Conservation (phyloP, 768 basidiomycete genomes). For the Serendipita sp. region DNA sequence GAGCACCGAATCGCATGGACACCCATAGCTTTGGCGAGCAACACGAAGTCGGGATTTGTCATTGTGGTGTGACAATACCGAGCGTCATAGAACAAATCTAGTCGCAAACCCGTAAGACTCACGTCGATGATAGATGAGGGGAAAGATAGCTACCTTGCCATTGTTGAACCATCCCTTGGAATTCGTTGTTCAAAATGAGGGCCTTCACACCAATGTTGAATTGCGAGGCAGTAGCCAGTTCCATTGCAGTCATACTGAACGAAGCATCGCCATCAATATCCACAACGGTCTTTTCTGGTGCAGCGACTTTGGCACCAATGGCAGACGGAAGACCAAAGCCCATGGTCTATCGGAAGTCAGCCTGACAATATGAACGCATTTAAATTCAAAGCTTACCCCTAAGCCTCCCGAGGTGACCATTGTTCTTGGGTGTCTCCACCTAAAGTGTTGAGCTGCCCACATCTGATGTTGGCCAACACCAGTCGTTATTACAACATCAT, state of each 20-base stretch:
- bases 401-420: constrained; percentile 91
- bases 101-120: not conserved
- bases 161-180: constrained; percentile 98
- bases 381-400: constrained; percentile 43
- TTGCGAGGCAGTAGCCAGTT: constrained; percentile 84
- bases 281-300: constrained; percentile 81
- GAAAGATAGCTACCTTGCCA: constrained; percentile 66
- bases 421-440: constrained; percentile 75
- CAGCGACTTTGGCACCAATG: constrained; percentile 93
- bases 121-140: not conserved
- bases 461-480: constrained; percentile 99
- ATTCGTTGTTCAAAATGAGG: constrained; percentile 85
- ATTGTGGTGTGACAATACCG: constrained; percentile 95
- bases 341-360: constrained; percentile 54
- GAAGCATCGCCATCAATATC: constrained; percentile 98
- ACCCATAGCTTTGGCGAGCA: constrained; percentile 78
- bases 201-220: constrained; percentile 91
- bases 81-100: constrained; percentile 87
- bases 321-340: constrained; percentile 91
- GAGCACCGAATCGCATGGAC: constrained; percentile 77
- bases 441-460: constrained; percentile 93
- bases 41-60: constrained; percentile 90
- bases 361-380: constrained; percentile 5
- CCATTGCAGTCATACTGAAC: constrained; percentile 99
- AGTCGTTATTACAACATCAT: constrained; percentile 74